Evolutionary conservation across 2,329 filamentous ascomycete genomes (phyloP), one percentile per base, ranked within the genome.

Genomic region (Nemania sp.): DNA sequence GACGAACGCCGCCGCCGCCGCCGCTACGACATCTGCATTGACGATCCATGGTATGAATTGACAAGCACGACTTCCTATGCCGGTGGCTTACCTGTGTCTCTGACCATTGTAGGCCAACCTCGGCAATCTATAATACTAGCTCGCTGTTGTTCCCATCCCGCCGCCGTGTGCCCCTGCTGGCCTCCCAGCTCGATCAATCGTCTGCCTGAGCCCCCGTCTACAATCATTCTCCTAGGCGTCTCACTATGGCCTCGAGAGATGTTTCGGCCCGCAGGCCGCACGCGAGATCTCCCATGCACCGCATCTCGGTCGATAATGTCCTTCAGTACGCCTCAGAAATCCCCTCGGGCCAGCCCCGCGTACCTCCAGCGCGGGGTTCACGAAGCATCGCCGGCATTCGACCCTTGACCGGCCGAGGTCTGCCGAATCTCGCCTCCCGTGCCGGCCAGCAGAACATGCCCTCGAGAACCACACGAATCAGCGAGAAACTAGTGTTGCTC

Each of bases 311-410:
- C 75, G 95, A 99, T 78, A 96, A 94, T 73, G 90, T 98, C 66
- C 87, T 99, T 5, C 92, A 96, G 74, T 91, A 96, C 79, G 90
- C 92, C 61, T 95, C 92, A 51, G 93, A 97, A 72, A 95, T 99
- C 42, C 95, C 95, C 1, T 98, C 95, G 0, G 93, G 92, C 70
- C 94, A 97, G 75, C 91, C 92, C 57, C 88, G 95, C 40, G 83
- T 86, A 0, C 89, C 90, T 1, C 88, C 87, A 5, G 79, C 81
- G 32, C 76, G 80, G 29, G 73, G 76, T 52, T 76, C 82, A 56
- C 81, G 83, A 15, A 70, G 75, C 71, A 80, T 72, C 74, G 78
- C 74, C 72, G 74, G 68, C 67, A 79, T 73, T 75, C 84, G 69
- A 71, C 82, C 74, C 42, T 59, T 65, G 12, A 79, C 77, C 68